phyloP scores from a whole-genome alignment of 306 rosid species.

The Gastrolobium bilobum region DNA sequence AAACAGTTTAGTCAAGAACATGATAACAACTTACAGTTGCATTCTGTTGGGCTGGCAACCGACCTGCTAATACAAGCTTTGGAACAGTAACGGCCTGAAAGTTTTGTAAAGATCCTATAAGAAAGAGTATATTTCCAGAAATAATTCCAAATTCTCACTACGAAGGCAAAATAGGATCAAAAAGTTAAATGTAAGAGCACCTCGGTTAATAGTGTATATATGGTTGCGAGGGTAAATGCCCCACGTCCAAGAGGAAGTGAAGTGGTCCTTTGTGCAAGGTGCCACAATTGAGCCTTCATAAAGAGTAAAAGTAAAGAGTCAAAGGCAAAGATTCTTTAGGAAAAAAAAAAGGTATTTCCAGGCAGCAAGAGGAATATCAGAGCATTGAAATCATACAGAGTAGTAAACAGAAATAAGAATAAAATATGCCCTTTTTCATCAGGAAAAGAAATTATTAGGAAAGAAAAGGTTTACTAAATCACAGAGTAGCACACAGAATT shows the following conservation, averaged over 20 bases:
- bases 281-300: constrained; percentile 91
- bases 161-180: constrained; percentile 25
- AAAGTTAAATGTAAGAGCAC: constrained; percentile 50
- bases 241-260: constrained; percentile 98
- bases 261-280: constrained; percentile 96
- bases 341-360: background rate
- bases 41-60: constrained; percentile 97
- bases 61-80: constrained; percentile 94
- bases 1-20: constrained; percentile 37
- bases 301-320: constrained; percentile 45
- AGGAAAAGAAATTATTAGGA: constrained; percentile 14
- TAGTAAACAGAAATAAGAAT: constrained; percentile 29
- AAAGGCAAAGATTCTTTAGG: constrained; percentile 2
- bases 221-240: constrained; percentile 96
- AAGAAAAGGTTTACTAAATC: constrained; percentile 9
- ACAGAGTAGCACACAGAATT: constrained; percentile 12
- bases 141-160: constrained; percentile 6
- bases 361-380: constrained; percentile 36
- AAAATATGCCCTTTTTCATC: background rate
- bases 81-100: constrained; percentile 90
- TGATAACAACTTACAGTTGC: constrained; percentile 80
- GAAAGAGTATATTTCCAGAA: constrained; percentile 34
- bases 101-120: constrained; percentile 44
- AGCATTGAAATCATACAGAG: constrained; percentile 23
- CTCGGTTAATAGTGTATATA: constrained; percentile 97